Evolutionary conservation across 176 grass and related monocot species (phyloP), one percentile per base, ranked within the genome.

Genomic region (Rhynchospora breviuscula): DNA sequence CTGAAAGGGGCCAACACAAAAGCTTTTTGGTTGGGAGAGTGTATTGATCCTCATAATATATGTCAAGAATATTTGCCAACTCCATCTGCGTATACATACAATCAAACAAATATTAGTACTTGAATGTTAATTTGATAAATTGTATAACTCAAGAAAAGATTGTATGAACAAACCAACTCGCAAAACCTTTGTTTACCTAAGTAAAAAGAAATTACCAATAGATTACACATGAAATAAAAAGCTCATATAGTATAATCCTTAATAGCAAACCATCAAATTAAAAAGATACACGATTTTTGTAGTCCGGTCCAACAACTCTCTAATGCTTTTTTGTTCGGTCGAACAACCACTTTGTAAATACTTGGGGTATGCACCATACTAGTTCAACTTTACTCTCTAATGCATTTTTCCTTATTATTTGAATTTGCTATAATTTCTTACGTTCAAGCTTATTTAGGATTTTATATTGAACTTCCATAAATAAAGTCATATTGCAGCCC

Each of bases 41-140:
- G 62, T 87, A 95, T 51, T 87, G 85, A 86, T 98, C 95, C 89
- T 98, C 95, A 87, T 92, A 98, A 88, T 98, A 94, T 88, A 95
- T 88, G 86, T 98, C 95, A 61, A 90, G 69, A 91, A 95, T 22
- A 67, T 90, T 95, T 57, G 86, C 92, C 80, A 98, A 59, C 73
- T 98, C 89, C 69, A 62, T 90, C 95, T 98, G 84, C 57, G 81
- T 51, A 81, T 47, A 21, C 1, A 17, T 78, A n/a, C 52, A 79
- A 67, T 83, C 17, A 18, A 72, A 44, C 65, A 43, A 22, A 17
- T 22, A 78, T 15, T 23, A 78, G 59, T n/a, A 62, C n/a, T 62
- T 62, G 21, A 47, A 81, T 51, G 31, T 22, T 35, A 19, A 5
- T 51, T 48, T 22, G n/a, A 67, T 71, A 59, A 46, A 51, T 77